phyloP scores from a whole-genome alignment of 495 filamentous ascomycete species.

The Rhypophila decipiens region DNA sequence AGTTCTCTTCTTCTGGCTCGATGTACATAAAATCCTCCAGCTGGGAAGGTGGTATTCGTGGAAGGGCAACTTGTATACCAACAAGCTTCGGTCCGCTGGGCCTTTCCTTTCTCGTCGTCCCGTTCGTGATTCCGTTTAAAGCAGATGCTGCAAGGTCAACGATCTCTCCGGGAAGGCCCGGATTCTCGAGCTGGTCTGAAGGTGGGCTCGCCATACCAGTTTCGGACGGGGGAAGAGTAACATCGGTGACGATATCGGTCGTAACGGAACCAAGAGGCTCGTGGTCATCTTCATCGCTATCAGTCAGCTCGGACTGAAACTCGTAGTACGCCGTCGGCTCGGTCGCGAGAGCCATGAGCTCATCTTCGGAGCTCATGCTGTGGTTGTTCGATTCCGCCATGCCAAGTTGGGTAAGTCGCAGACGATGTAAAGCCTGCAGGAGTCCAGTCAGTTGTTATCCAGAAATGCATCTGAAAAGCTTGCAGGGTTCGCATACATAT shows the following conservation, averaged over 20 bases:
- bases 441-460: not conserved
- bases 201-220: too few relatives aligned
- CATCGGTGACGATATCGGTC: too few relatives aligned
- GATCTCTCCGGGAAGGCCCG: too few relatives aligned
- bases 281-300: conserved; percentile 9
- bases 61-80: conserved; percentile 19
- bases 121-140: too few relatives aligned
- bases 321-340: conserved; percentile 16
- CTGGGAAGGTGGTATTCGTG: conserved; percentile 8
- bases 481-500: conserved; percentile 5
- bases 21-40: conserved; percentile 11
- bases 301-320: conserved; percentile 19
- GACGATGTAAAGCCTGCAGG: not conserved
- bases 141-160: too few relatives aligned
- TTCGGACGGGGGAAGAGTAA: too few relatives aligned
- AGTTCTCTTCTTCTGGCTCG: conserved; percentile 12
- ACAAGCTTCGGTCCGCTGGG: conserved; percentile 2
- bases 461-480: not conserved
- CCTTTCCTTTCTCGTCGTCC: too few relatives aligned
- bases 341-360: conserved; percentile 6
- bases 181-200: too few relatives aligned
- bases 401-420: not conserved
- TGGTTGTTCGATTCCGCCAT: conserved; percentile 9
- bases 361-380: conserved; percentile 14
- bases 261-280: not conserved